These are phyloP conservation scores for Maudiozyma serrabonitensis DNA, from an alignment of 805 yeast genomes.

Conservation along the genomic window DNA sequence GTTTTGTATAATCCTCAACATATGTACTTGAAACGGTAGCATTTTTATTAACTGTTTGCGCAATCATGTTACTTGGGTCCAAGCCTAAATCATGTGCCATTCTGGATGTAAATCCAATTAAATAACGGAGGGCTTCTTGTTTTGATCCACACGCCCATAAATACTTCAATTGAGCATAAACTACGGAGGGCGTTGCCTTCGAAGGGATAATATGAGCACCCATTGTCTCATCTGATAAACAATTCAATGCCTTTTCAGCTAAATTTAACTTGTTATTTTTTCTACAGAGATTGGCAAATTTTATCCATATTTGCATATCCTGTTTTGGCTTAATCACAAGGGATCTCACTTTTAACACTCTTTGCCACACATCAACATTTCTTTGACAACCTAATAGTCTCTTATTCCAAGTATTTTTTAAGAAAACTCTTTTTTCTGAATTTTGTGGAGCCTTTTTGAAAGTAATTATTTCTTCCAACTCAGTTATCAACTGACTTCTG, in stretches of 20 bases:
- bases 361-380: slow-evolving; percentile 95
- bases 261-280: slow-evolving; percentile 82
- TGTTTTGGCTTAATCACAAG: slow-evolving; percentile 90
- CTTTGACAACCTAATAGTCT: slow-evolving; percentile 85
- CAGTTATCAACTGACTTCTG: slow-evolving; percentile 92
- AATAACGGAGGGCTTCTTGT: slow-evolving; percentile 70
- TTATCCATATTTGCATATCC: slow-evolving; percentile 96
- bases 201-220: slow-evolving; percentile 42
- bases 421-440: slow-evolving; percentile 63
- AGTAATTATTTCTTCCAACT: slow-evolving; percentile 82
- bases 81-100: slow-evolving; percentile 82
- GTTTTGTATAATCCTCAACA: slow-evolving; percentile 70
- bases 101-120: slow-evolving; percentile 81
- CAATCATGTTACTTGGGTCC: slow-evolving; percentile 74
- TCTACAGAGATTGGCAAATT: slow-evolving; percentile 88
- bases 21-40: slow-evolving; percentile 40
- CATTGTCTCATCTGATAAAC: slow-evolving; percentile 51
- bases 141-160: slow-evolving; percentile 93
- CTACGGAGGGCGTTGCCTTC: slow-evolving; percentile 89
- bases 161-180: slow-evolving; percentile 88
- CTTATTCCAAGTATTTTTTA: slow-evolving; percentile 87
- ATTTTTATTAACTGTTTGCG: slow-evolving; percentile 73
- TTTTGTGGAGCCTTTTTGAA: slow-evolving; percentile 77
- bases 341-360: slow-evolving; percentile 85
- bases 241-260: slow-evolving; percentile 82